Evolutionary conservation across 2,329 filamentous ascomycete genomes (phyloP).

Genomic region (Fusarium armeniacum): DNA sequence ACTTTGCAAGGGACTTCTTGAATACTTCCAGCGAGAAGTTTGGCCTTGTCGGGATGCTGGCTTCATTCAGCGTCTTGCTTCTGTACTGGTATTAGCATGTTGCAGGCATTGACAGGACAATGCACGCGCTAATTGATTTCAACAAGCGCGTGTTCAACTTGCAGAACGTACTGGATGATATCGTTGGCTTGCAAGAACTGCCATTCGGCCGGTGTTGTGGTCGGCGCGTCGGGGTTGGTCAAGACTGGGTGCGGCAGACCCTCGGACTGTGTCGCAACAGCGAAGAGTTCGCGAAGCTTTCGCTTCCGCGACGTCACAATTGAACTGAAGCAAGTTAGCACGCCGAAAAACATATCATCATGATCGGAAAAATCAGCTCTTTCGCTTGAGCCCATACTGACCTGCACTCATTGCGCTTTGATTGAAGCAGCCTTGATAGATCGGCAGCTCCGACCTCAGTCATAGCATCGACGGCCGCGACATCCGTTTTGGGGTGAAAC

Average conservation of each 20-base stretch:
- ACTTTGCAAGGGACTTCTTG: slow-evolving; percentile 56
- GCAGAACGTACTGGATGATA: slow-evolving; percentile 69
- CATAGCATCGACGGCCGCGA: slow-evolving; percentile 77
- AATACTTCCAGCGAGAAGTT: slow-evolving; percentile 61
- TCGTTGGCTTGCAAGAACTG: slow-evolving; percentile 70
- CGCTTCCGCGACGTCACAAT: slow-evolving; percentile 88
- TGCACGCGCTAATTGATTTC: slow-evolving; percentile 37
- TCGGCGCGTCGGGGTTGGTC: slow-evolving; percentile 69
- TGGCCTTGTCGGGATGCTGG: slow-evolving; percentile 65
- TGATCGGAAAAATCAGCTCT: slow-evolving; percentile 66
- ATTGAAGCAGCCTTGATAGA: slow-evolving; percentile 75
- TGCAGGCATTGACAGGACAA: slow-evolving; percentile 25
- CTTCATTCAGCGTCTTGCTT: slow-evolving; percentile 64
- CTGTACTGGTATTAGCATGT: slow-evolving; percentile 50
- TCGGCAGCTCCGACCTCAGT: slow-evolving; percentile 77
- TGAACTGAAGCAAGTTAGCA: slow-evolving; percentile 69
- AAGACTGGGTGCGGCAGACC: slow-evolving; percentile 71
- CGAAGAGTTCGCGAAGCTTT: slow-evolving; percentile 89
- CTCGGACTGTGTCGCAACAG: slow-evolving; percentile 78
- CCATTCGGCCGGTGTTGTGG: slow-evolving; percentile 65
- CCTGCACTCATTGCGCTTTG: slow-evolving; percentile 73
- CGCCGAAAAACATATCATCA: slow-evolving; percentile 59
- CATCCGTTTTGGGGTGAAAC: slow-evolving; percentile 77
- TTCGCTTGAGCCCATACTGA: slow-evolving; percentile 62
- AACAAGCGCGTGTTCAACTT: slow-evolving; percentile 37